Conservation (phyloP, 2,329 filamentous ascomycete species). For the Pseudocercospora macadamiae region DNA sequence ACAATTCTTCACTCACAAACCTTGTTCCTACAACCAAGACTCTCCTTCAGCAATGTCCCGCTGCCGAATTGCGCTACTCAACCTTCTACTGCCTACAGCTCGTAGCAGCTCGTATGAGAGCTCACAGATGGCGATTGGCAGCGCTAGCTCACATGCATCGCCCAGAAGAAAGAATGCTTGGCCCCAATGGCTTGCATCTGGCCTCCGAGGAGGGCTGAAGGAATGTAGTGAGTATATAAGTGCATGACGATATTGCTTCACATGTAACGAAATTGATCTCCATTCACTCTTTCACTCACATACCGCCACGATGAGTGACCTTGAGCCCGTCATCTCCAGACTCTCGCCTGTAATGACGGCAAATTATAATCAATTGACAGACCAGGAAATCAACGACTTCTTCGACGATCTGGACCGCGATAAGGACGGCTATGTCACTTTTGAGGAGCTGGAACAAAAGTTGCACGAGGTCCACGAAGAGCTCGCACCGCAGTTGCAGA, state of each 20-base stretch:
- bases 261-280: background rate
- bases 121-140: constrained; percentile 9
- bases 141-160: constrained; percentile 7
- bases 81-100: background rate
- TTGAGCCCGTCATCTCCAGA: constrained; percentile 5
- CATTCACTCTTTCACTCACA: background rate
- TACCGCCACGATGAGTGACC: constrained; percentile 13
- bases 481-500: constrained; percentile 51
- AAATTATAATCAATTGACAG: constrained; percentile 37
- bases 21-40: background rate
- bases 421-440: constrained; percentile 56
- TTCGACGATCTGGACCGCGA: constrained; percentile 58
- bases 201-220: constrained; percentile 13
- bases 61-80: background rate
- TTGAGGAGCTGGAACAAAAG: constrained; percentile 56
- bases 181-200: constrained; percentile 7
- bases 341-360: constrained; percentile 13
- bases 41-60: background rate
- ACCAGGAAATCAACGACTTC: constrained; percentile 57
- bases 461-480: constrained; percentile 58
- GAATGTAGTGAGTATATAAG: background rate
- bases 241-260: constrained; percentile 6
- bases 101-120: too few relatives aligned
- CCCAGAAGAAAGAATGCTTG: constrained; percentile 17
- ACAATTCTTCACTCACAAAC: background rate